Evolutionary conservation across 176 grass and related monocot genomes (phyloP), one percentile per base, ranked within the genome.

Genomic region (Aegilops tauschii): DNA sequence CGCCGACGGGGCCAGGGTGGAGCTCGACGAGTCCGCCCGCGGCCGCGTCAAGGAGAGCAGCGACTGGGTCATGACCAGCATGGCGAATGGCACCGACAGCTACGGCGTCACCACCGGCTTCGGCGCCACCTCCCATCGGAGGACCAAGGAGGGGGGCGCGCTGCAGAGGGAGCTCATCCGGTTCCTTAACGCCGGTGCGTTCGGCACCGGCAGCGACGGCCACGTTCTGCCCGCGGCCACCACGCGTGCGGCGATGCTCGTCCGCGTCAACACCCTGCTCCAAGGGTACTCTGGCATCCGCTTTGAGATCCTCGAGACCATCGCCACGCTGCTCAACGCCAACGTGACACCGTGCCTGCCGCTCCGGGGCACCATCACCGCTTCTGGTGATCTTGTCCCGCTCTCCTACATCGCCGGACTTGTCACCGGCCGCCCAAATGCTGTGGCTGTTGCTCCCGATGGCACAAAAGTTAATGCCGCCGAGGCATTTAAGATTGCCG

Each of bases 201-300:
- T 93, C 35, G 91, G 91, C 12, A 69, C 84, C 36, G 74, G 84
- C 75, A 23, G 5, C 67, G 82, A 89, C 12, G 86, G 63, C 39
- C 87, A 88, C 71, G 88, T 78, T 3, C 77, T 92, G 37, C 82
- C 90, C 37, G 28, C 82, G 16, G 27, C 82, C 0, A 49, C 90
- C 11, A 82, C 86, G 8, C 83, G 89, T 7, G 89, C 89, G 5
- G 89, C 89, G 2, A 91, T 91, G 89, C 85, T 91, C 1, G 89
- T 91, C 18, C 89, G 89, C 13, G 87, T 91, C 81, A 91, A 91
- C 69, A 91, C 89, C 1, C 85, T 91, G 13, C 81, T 91, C 29
- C 89, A 91, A 61, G 89, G 89, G 0, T 91, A 88, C 85, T 91
- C 89, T 3, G 89, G 89, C 13, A 91, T 91, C 69, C 85, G 89